Percentiles rank a stretch among this genome's conserved stretches.
phyloP scores from a whole-genome alignment of 2,329 filamentous ascomycete species.

The Pezicula rhizophila region DNA sequence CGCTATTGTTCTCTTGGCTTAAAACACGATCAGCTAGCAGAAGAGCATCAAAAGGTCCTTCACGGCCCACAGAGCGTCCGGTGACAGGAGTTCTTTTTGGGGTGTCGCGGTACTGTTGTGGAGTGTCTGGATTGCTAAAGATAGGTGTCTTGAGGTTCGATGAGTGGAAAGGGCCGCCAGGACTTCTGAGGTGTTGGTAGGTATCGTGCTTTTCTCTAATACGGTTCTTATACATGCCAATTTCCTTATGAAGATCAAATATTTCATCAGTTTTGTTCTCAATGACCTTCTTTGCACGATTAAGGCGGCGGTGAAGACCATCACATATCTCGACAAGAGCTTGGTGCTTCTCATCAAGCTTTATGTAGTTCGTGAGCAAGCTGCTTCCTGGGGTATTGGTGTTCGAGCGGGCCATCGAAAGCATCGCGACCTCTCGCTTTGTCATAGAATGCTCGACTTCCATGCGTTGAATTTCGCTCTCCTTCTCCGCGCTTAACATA shows the following conservation, averaged over 20 bases:
- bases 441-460: constrained; percentile 89
- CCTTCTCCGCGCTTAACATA: constrained; percentile 75
- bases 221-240: constrained; percentile 69
- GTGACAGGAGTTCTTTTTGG: constrained; percentile 45
- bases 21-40: constrained; percentile 70
- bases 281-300: constrained; percentile 71
- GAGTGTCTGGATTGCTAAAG: constrained; percentile 36
- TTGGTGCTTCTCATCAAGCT: constrained; percentile 63
- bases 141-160: constrained; percentile 50
- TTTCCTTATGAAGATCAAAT: constrained; percentile 65
- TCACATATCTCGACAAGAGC: constrained; percentile 61
- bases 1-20: constrained; percentile 69
- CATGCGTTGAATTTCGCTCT: constrained; percentile 78
- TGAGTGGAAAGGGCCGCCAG: constrained; percentile 61
- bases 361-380: constrained; percentile 38
- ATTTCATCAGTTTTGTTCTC: constrained; percentile 72
- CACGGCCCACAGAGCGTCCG: constrained; percentile 36
- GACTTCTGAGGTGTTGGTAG: constrained; percentile 71
- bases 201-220: constrained; percentile 89
- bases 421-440: constrained; percentile 78
- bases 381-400: constrained; percentile 22
- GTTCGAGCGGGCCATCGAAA: constrained; percentile 30
- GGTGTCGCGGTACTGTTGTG: constrained; percentile 37
- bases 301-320: constrained; percentile 56
- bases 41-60: constrained; percentile 69